Percentiles rank a stretch among this genome's conserved stretches.
phyloP scores from a whole-genome alignment of 2,329 filamentous ascomycete species.

The Escovopsis sp. region DNA sequence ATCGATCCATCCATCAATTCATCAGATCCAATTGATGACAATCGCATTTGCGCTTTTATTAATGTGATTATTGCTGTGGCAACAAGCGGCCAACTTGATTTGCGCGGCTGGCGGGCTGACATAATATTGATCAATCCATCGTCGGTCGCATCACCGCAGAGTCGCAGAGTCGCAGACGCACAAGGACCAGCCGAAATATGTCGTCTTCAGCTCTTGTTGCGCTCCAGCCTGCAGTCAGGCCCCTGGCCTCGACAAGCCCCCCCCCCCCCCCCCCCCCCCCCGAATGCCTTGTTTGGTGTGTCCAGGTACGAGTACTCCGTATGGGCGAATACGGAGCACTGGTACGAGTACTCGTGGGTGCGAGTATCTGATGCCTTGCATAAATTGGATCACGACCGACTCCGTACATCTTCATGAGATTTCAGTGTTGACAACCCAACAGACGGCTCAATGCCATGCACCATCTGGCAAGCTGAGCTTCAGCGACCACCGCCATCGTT shows the following conservation, averaged over 20 bases:
- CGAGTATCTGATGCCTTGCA: not conserved
- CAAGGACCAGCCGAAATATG: no score
- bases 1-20: no score
- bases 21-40: not conserved
- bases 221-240: no score
- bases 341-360: not conserved
- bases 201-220: not conserved
- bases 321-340: no score
- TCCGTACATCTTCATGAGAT: conserved; percentile 2
- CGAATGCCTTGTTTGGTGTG: no score
- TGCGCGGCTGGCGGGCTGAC: not conserved
- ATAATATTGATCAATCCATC: not conserved
- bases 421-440: not conserved
- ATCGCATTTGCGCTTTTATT: not conserved
- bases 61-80: conserved; percentile 13
- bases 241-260: no score
- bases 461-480: not conserved
- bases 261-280: no score
- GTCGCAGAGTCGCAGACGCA: no score
- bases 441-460: not conserved
- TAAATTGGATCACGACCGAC: not conserved
- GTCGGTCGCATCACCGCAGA: no score
- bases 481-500: not conserved
- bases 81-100: conserved; percentile 7
- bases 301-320: no score